Base-by-base conservation (phyloP, 768 basidiomycete species). In the Leccinum sublutescens region DNA sequence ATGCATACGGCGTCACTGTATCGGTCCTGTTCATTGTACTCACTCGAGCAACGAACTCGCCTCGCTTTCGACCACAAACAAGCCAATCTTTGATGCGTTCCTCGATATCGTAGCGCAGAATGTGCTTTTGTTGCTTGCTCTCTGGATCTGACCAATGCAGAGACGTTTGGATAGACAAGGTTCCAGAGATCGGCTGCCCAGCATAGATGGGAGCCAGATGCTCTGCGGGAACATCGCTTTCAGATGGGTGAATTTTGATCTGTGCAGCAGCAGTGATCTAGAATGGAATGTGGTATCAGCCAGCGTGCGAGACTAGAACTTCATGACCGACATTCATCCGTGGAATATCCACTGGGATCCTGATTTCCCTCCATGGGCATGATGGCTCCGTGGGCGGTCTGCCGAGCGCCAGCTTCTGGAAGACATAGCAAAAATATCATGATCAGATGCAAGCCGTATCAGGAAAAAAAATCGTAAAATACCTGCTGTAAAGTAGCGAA, bases 61-160 rank as follows among this genome's bases (percentile, higher is more conserved):
- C 95, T 54, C 89, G 85, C 74, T 95, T 96, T 45, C 82, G 81
- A 9, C 95, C 95, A 60, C 92, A 90, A 9, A 98, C 84, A 3
- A 97, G 78, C 95, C 95, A 98, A 63, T 92, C 89, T 52, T 85
- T 85, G 17, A 86, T 81, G 72, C 85, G 80, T 63, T 93, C 91
- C 58, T 91, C 86, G 15, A 97, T 79, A 62, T 95, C 91, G 68
- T 89, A 98, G 38, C 87, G 82, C 74, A 95, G 79, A 43, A 74
- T 67, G 68, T 86, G 88, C 55, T 71, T 73, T 21, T 71, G 74
- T 29, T 71, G 64, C 67, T 80, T 74, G 33, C 71, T 70, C 58
- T 79, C 71, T 63, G 66, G 76, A 6, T 80, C 77, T 33, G 86
- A 81, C 94, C 93, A 95, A 62, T 88, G 85, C 67, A 92, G 88